phyloP scores from a whole-genome alignment of 2,329 filamentous ascomycete species.

The Trichoderma citrinoviride region DNA sequence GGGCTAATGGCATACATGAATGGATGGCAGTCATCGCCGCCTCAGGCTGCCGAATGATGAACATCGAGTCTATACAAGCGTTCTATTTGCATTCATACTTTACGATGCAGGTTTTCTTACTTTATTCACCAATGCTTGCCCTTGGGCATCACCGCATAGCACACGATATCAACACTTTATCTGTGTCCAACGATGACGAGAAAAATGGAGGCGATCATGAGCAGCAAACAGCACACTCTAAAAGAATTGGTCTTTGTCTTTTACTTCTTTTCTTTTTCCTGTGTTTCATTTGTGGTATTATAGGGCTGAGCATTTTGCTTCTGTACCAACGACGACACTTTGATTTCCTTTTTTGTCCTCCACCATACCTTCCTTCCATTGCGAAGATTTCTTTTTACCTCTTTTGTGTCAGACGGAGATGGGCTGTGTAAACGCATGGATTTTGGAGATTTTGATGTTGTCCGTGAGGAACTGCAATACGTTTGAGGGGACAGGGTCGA shows the following conservation, averaged over 20 bases:
- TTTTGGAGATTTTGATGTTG: slow-evolving; percentile 16
- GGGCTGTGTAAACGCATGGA: neutral
- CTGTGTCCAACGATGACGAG: slow-evolving; percentile 31
- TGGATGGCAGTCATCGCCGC: slow-evolving; percentile 61
- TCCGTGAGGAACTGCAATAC: neutral
- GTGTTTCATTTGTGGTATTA: slow-evolving; percentile 32
- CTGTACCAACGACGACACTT: slow-evolving; percentile 16
- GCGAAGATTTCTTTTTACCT: slow-evolving; percentile 8
- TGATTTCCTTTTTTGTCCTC: slow-evolving; percentile 17
- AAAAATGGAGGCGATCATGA: slow-evolving; percentile 35
- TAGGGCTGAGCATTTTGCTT: slow-evolving; percentile 22
- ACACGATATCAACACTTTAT: slow-evolving; percentile 25
- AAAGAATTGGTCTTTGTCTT: slow-evolving; percentile 24
- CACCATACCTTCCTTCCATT: slow-evolving; percentile 18
- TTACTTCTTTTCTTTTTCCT: slow-evolving; percentile 27
- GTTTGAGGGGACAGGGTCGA: neutral
- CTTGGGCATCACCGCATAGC: slow-evolving; percentile 28
- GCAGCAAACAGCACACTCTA: slow-evolving; percentile 28
- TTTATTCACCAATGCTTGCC: slow-evolving; percentile 10
- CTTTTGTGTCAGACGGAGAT: neutral
- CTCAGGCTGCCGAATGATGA: slow-evolving; percentile 35
- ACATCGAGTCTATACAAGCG: slow-evolving; percentile 18
- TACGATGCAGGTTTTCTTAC: slow-evolving; percentile 5
- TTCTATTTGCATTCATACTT: neutral
- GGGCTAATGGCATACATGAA: slow-evolving; percentile 85